These are phyloP conservation scores for Yarrowia hollandica DNA, from an alignment of 805 yeast species.

Conservation along the genomic window DNA sequence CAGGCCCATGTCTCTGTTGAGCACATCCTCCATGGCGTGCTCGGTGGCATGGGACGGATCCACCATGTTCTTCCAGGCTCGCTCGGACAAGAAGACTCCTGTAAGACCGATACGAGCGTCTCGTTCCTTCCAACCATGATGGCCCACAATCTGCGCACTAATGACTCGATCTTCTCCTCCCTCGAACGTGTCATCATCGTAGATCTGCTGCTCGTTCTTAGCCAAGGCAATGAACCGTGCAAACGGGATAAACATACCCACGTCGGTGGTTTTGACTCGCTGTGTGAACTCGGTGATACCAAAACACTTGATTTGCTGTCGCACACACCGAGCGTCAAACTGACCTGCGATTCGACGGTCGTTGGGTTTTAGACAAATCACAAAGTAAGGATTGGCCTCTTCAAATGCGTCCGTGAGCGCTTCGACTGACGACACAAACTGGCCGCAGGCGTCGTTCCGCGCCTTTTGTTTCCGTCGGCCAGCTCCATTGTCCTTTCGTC, in stretches of 20 bases:
- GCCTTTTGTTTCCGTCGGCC: constrained; percentile 16
- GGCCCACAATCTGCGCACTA: constrained; percentile 34
- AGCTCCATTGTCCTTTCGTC: constrained; percentile 28
- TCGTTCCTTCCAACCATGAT: constrained; percentile 42
- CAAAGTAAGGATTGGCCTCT: constrained; percentile 45
- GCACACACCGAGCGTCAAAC: constrained; percentile 47
- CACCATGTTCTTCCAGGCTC: constrained; percentile 45
- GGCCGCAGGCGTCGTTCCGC: constrained; percentile 39
- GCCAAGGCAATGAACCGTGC: constrained; percentile 41
- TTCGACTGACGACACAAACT: constrained; percentile 42
- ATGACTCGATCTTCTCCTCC: constrained; percentile 34
- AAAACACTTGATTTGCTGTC: constrained; percentile 46
- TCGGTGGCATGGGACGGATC: constrained; percentile 36
- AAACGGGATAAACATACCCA: constrained; percentile 44
- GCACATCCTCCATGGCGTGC: constrained; percentile 33
- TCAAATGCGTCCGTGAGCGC: constrained; percentile 43
- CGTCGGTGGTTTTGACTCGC: constrained; percentile 44
- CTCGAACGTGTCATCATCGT: constrained; percentile 31
- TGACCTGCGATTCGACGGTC: constrained; percentile 43
- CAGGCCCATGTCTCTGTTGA: constrained; percentile 15
- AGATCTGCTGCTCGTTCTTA: constrained; percentile 32
- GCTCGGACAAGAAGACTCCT: constrained; percentile 46
- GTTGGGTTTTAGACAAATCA: constrained; percentile 46
- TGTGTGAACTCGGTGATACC: constrained; percentile 46
- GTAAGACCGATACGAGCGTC: constrained; percentile 45